Conservation (phyloP, 768 basidiomycete species). For the Strobilomyces echinocephalus region DNA sequence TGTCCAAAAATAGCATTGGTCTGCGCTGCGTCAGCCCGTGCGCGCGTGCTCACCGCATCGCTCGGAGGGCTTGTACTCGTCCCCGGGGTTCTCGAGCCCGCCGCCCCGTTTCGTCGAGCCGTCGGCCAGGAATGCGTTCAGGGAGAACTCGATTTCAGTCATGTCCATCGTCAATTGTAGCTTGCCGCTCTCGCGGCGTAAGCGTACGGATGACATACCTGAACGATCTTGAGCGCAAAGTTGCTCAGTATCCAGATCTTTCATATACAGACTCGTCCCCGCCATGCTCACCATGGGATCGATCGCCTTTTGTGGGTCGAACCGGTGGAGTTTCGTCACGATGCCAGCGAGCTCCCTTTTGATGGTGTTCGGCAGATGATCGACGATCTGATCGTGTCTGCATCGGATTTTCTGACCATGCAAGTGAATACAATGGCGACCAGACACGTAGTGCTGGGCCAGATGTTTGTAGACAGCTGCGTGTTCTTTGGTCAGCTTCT, state of each 20-base stretch:
- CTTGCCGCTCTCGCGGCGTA: slow-evolving; percentile 90
- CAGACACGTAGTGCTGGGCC: slow-evolving; percentile 39
- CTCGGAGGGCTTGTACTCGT: slow-evolving; percentile 84
- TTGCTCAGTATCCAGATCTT: slow-evolving; percentile 63
- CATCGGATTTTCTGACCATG: slow-evolving; percentile 20
- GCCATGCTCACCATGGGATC: slow-evolving; percentile 57
- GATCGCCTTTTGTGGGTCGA: slow-evolving; percentile 70
- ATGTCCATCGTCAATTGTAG: slow-evolving; percentile 93
- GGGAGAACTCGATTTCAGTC: slow-evolving; percentile 91
- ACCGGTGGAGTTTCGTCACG: slow-evolving; percentile 76
- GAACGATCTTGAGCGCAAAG: slow-evolving; percentile 66
- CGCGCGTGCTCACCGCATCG: slow-evolving; percentile 62
- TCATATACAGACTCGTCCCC: slow-evolving; percentile 77
- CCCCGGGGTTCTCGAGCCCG: slow-evolving; percentile 71
- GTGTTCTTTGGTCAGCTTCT: slow-evolving; percentile 24
- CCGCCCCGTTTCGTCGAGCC: slow-evolving; percentile 61
- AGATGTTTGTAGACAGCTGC: slow-evolving; percentile 47
- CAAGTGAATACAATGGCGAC: not conserved
- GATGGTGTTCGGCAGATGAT: slow-evolving; percentile 63
- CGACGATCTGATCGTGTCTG: slow-evolving; percentile 52
- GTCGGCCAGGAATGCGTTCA: slow-evolving; percentile 73
- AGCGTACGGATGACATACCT: slow-evolving; percentile 81
- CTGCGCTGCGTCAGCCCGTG: slow-evolving; percentile 35
- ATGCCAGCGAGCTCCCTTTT: slow-evolving; percentile 83
- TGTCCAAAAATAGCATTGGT: slow-evolving; percentile 87